Conservation (phyloP, 2,329 filamentous ascomycete genomes). For the Pezicula carpinea region DNA sequence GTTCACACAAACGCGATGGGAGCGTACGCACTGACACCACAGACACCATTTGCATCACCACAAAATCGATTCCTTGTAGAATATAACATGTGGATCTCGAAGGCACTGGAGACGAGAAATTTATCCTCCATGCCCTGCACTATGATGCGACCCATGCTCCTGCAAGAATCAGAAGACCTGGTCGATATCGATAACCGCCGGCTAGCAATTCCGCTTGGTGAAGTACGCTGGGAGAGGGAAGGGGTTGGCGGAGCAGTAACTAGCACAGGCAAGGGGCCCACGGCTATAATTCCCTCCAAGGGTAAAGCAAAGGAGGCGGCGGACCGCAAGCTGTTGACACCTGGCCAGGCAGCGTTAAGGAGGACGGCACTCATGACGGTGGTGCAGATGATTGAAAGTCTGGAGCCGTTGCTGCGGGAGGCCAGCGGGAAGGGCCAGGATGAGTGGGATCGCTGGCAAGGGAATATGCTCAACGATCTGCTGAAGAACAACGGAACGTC, state of each 20-base stretch:
- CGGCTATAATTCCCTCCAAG: constrained; percentile 26
- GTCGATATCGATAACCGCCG: constrained; percentile 67
- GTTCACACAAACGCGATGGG: constrained; percentile 64
- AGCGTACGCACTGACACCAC: constrained; percentile 77
- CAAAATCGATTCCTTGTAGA: constrained; percentile 79
- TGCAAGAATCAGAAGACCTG: constrained; percentile 74
- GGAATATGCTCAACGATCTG: constrained; percentile 80
- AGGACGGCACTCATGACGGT: constrained; percentile 77
- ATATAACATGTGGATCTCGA: constrained; percentile 77
- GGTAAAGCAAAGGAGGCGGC: constrained; percentile 24
- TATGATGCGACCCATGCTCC: constrained; percentile 66
- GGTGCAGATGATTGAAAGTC: constrained; percentile 76
- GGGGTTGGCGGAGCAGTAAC: constrained; percentile 59
- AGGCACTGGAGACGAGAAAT: constrained; percentile 67
- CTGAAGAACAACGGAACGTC: constrained; percentile 73
- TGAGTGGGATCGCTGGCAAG: constrained; percentile 89
- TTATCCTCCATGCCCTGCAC: constrained; percentile 75
- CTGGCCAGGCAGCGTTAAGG: constrained; percentile 68
- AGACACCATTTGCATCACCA: constrained; percentile 75
- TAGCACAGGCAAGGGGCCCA: constrained; percentile 54
- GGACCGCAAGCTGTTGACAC: constrained; percentile 26
- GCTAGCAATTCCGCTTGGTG: constrained; percentile 80
- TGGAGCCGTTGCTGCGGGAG: constrained; percentile 79
- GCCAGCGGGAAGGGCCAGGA: constrained; percentile 82
- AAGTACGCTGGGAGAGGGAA: constrained; percentile 83